Conservation (phyloP, 2,329 filamentous ascomycete genomes). For the Parasarocladium wereldwijsianum region DNA sequence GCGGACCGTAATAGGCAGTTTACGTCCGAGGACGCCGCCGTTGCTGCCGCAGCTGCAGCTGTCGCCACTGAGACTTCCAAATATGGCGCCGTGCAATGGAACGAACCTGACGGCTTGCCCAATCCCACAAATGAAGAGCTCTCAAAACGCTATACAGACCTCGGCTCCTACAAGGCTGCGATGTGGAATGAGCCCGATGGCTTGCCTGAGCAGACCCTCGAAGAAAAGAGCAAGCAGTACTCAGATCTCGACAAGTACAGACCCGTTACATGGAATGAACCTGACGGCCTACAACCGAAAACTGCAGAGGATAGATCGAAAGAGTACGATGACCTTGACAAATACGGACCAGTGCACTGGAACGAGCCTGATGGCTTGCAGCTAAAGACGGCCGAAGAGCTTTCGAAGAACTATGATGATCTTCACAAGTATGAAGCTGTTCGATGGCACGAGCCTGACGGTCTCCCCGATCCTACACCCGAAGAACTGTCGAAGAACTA, state of each 20-base stretch:
- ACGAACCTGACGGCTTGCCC: conserved; percentile 13
- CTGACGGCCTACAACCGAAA: conserved; percentile 9
- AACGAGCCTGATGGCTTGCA: conserved; percentile 12
- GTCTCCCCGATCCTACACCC: conserved; percentile 9
- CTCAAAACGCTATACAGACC: conserved; percentile 17
- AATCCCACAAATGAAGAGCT: conserved; percentile 14
- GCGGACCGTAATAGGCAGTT: too few relatives aligned
- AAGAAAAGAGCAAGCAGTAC: conserved; percentile 14
- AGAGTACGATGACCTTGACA: conserved; percentile 17
- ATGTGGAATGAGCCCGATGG: conserved; percentile 14
- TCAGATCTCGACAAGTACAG: conserved; percentile 18
- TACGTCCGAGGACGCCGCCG: too few relatives aligned
- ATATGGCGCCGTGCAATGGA: conserved; percentile 14
- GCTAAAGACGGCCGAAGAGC: conserved; percentile 11
- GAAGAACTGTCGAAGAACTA: conserved; percentile 23
- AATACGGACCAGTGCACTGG: conserved; percentile 14
- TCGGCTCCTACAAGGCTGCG: conserved; percentile 14
- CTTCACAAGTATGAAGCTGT: conserved; percentile 15
- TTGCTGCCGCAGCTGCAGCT: not conserved
- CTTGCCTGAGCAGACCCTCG: conserved; percentile 9
- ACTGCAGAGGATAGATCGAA: conserved; percentile 18
- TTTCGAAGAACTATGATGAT: conserved; percentile 17
- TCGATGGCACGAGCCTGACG: conserved; percentile 14
- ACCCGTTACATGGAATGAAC: conserved; percentile 12
- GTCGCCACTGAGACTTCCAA: conserved; percentile 12